Evolutionary conservation across 768 basidiomycete species (phyloP).

Genomic region (Gyrodon lividus): DNA sequence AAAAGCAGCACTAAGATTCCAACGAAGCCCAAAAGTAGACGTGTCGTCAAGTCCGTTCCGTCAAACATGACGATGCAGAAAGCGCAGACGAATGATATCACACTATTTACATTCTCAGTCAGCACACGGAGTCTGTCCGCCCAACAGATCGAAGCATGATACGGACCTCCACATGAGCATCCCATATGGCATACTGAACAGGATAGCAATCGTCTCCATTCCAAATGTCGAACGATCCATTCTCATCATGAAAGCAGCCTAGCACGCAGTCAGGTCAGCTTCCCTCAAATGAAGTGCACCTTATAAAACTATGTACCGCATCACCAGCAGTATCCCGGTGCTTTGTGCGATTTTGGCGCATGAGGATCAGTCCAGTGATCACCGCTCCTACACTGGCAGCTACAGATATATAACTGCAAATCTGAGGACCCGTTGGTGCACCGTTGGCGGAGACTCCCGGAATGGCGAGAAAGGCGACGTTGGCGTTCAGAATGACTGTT

Average conservation of each 20-base stretch:
- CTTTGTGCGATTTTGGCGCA: conserved; percentile 36
- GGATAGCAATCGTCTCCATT: conserved; percentile 29
- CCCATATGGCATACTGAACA: conserved; percentile 34
- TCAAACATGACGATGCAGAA: background rate
- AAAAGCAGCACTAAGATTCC: background rate
- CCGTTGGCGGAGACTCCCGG: background rate
- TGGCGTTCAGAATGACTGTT: conserved; percentile 50
- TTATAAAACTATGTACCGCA: conserved; percentile 25
- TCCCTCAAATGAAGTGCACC: background rate
- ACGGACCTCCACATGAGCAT: conserved; percentile 32
- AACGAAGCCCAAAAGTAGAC: background rate
- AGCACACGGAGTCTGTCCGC: background rate
- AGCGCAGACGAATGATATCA: background rate
- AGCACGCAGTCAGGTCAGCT: background rate
- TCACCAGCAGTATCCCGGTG: conserved; percentile 21
- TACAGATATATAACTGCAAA: conserved; percentile 39
- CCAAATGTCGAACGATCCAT: conserved; percentile 5
- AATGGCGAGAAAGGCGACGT: conserved; percentile 54
- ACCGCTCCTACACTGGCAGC: conserved; percentile 34
- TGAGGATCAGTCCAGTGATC: conserved; percentile 35
- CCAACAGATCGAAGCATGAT: background rate
- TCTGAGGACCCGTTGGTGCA: conserved; percentile 22
- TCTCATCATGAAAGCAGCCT: background rate
- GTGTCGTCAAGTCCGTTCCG: background rate
- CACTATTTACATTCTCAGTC: background rate